A percentile compares a stretch with the other conserved stretches of the same genome.
phyloP scores from a whole-genome alignment of 805 yeast species.

The Ogataea trehaloabstinens region DNA sequence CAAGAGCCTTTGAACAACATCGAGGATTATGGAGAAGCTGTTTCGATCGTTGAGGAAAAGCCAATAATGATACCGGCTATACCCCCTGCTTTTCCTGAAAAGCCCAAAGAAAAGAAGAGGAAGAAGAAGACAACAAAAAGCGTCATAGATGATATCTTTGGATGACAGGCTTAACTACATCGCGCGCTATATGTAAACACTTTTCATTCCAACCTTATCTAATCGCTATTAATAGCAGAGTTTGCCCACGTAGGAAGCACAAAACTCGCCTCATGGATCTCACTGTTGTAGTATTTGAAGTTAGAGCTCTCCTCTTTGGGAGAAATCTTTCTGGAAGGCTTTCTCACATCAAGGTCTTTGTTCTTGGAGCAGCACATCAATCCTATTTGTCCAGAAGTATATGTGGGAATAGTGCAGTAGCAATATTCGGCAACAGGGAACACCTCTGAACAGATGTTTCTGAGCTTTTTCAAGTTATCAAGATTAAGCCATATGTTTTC shows the following conservation, averaged over 20 bases:
- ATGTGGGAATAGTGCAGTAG: slow-evolving; percentile 82
- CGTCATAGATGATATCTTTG: slow-evolving; percentile 77
- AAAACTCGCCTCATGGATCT: slow-evolving; percentile 70
- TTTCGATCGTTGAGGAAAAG: slow-evolving; percentile 19
- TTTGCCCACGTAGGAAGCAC: slow-evolving; percentile 79
- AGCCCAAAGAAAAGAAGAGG: slow-evolving; percentile 26
- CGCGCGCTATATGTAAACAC: neutral
- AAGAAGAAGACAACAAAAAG: slow-evolving; percentile 48
- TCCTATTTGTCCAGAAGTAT: slow-evolving; percentile 87
- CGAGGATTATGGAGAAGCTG: slow-evolving; percentile 3
- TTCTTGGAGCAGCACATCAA: slow-evolving; percentile 69
- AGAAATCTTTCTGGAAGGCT: slow-evolving; percentile 49
- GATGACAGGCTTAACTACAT: slow-evolving; percentile 31
- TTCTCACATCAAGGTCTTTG: slow-evolving; percentile 39
- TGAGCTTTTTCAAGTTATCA: slow-evolving; percentile 46
- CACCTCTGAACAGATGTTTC: slow-evolving; percentile 48
- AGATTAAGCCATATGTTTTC: slow-evolving; percentile 78
- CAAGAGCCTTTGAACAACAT: neutral
- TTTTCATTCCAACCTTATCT: neutral
- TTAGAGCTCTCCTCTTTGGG: slow-evolving; percentile 44
- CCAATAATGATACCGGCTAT: too few species aligned
- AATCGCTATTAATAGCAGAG: slow-evolving; percentile 19
- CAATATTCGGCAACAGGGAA: slow-evolving; percentile 64
- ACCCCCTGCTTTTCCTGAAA: slow-evolving; percentile 4
- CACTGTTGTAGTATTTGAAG: slow-evolving; percentile 63